Conservation (phyloP, 306 rosid genomes). For the Cyclanthera cordifolia region DNA sequence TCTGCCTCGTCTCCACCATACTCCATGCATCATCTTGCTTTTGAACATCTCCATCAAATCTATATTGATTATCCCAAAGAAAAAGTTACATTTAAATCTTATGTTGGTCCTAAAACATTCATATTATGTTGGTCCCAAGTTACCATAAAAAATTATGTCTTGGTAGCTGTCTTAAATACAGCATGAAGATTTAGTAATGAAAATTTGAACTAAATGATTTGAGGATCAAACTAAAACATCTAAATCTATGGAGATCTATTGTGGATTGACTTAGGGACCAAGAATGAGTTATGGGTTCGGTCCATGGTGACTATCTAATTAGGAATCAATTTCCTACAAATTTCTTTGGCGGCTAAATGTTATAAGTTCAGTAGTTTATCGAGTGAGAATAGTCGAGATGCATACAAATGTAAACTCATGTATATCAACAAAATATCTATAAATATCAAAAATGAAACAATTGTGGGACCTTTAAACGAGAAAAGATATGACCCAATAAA, state of each 20-base stretch:
- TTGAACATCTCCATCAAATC: neutral
- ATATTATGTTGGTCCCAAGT: neutral
- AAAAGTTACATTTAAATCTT: neutral
- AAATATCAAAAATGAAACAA: neutral
- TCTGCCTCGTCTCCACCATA: slow-evolving; percentile 75
- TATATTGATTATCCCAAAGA: neutral
- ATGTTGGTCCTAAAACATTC: neutral
- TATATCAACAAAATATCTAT: neutral
- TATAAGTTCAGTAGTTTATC: no score
- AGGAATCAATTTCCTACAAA: no score
- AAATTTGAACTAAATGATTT: neutral
- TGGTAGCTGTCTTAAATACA: neutral
- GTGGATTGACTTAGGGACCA: no score
- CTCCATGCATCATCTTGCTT: slow-evolving; percentile 40
- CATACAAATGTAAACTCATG: no score
- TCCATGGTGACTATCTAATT: no score
- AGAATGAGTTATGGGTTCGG: no score
- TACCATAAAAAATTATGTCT: neutral
- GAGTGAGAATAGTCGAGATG: no score
- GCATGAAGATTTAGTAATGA: neutral
- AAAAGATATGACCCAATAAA: neutral
- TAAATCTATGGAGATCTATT: neutral
- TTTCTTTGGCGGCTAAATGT: no score
- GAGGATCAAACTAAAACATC: neutral
- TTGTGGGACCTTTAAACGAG: neutral